Base-by-base conservation (phyloP, 805 yeast genomes). In the Candida oleophila region DNA sequence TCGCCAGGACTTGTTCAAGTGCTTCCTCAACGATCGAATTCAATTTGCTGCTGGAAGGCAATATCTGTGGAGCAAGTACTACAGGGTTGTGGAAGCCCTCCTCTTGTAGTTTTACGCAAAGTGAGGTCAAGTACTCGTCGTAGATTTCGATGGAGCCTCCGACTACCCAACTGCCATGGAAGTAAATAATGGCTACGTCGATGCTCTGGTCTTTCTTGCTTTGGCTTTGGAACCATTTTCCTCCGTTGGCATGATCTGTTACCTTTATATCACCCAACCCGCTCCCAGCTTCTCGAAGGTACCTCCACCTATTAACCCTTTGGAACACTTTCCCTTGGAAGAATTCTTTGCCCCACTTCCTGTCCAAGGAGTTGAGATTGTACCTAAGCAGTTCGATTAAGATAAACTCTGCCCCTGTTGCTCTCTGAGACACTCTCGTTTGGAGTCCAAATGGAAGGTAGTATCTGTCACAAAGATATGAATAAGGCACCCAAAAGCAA, bases 81-180 rank as follows among this genome's bases (percentile, higher is more conserved):
- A 67, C 71, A 1, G 84, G 83, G 50, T 72, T 76, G 20, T 56
- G 48, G 51, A 79, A 78, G 1, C 83, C 83, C 51, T 76, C 79
- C 43, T 71, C 60, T 22, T 71, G 64, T 30, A 80, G 60, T 16
- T 73, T 59, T 1, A 71, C 66, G 21, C 72, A 64, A 39, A 76
- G 51, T 3, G 74, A 60, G 38, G 69, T 61, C 34, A 78, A 48
- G 52, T 66, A 79, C 54, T 79, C 83, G 11, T 67, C 46, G 49
- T 76, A 77, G 47, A 72, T 65, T 50, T 69, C 69, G 1, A 75
- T 71, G 55, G n/a, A 66, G 53, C 34, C 69, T 45, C 1, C 50
- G 39, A 42, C 43, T 3, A 47, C 45, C 32, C 46, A 11, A n/a
- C 71, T 66, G 12, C 81, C 80, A 7, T 77, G 81, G 12, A 77